phyloP scores from a whole-genome alignment of 176 grass and related monocot genomes.

The Bromus sterilis region DNA sequence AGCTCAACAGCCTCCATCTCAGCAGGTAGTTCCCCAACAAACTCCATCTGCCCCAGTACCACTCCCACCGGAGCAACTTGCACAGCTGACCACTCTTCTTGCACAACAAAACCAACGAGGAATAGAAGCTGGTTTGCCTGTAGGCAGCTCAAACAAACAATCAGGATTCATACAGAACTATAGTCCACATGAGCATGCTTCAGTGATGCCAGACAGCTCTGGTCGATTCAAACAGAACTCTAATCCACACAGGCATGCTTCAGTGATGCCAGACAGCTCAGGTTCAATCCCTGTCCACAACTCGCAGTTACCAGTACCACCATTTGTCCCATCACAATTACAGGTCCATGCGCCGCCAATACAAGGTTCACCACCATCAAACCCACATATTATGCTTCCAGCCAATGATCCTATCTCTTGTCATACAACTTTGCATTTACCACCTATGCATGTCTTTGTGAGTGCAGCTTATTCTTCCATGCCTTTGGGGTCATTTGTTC shows the following conservation, averaged over 20 bases:
- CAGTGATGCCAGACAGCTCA: conserved; percentile 17
- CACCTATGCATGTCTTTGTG: conserved; percentile 1
- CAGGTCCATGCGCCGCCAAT: neutral
- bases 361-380: conserved; percentile 21
- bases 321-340: conserved; percentile 9
- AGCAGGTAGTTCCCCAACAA: conserved; percentile 25
- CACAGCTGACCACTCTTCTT: conserved; percentile 48
- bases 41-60: conserved; percentile 41
- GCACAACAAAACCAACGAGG: conserved; percentile 52
- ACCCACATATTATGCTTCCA: neutral
- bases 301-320: neutral
- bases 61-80: conserved; percentile 54
- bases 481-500: conserved; percentile 28
- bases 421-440: conserved; percentile 7
- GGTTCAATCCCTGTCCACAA: conserved; percentile 22
- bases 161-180: conserved; percentile 26
- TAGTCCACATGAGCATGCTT: conserved; percentile 30
- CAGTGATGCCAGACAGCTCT: conserved; percentile 16
- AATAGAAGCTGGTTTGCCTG: conserved; percentile 25
- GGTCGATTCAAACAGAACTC: conserved; percentile 5
- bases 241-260: conserved; percentile 28
- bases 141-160: conserved; percentile 32
- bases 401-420: conserved; percentile 24
- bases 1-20: conserved; percentile 26
- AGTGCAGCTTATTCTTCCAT: conserved; percentile 37